A percentile compares a stretch with the other conserved stretches of the same genome.
Evolutionary conservation across 495 filamentous ascomycete species (phyloP).

Genomic region (Podospora fimiseda): DNA sequence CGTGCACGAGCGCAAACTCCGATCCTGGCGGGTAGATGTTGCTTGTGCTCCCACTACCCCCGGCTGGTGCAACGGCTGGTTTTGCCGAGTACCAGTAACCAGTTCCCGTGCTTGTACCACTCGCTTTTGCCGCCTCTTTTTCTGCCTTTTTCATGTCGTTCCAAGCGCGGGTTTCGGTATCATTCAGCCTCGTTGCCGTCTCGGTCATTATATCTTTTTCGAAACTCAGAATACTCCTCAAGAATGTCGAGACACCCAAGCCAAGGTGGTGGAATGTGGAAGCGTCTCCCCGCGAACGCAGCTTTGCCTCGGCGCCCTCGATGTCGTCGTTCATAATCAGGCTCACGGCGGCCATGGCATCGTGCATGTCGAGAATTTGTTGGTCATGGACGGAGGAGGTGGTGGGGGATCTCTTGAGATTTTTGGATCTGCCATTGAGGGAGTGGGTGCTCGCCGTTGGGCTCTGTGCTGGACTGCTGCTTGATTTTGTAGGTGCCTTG

Average conservation of each 20-base stretch:
- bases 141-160: conserved; percentile 72
- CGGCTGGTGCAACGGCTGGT: conserved; percentile 1
- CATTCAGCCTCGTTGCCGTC: conserved; percentile 64
- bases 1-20: conserved; percentile 70
- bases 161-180: conserved; percentile 73
- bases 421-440: conserved; percentile 9
- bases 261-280: conserved; percentile 95
- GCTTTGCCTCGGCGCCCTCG: conserved; percentile 68
- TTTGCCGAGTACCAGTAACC: conserved; percentile 19
- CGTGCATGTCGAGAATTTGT: conserved; percentile 37
- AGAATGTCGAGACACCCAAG: conserved; percentile 72
- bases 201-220: conserved; percentile 92
- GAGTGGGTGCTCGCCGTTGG: conserved; percentile 19
- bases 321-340: conserved; percentile 93
- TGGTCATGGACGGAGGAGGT: conserved; percentile 17
- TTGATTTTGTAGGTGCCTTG: conserved; percentile 16
- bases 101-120: conserved; percentile 13
- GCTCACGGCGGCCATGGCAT: conserved; percentile 40
- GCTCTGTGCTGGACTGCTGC: conserved; percentile 17
- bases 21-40: conserved; percentile 70
- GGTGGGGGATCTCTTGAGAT: conserved; percentile 16
- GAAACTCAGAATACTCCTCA: conserved; percentile 82
- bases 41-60: conserved; percentile 17
- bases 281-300: conserved; percentile 60
- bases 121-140: conserved; percentile 37